Percentiles rank a stretch among this genome's conserved stretches.
These are phyloP conservation scores for Rosa hybrid DNA, from an alignment of 331 rosid species.

Conservation along the genomic window DNA sequence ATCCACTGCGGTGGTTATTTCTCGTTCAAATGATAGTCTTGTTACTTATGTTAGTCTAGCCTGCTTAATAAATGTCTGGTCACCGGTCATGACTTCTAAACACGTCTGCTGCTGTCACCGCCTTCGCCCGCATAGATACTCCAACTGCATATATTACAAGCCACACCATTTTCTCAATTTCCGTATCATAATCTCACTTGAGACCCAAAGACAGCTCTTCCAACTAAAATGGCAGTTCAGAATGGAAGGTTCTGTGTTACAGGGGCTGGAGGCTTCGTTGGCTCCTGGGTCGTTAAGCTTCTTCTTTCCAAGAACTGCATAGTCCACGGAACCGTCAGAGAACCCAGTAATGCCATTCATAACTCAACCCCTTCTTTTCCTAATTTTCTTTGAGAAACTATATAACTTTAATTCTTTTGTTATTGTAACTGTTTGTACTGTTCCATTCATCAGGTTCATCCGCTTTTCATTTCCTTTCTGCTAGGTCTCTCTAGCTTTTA, in stretches of 20 bases:
- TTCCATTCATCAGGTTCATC: background rate
- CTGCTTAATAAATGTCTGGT: no score
- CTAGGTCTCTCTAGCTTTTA: background rate
- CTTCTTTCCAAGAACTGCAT: constrained; percentile 61
- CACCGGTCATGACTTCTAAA: no score
- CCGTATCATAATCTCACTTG: background rate
- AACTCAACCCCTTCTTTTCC: background rate
- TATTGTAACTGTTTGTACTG: background rate
- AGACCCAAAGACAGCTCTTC: background rate
- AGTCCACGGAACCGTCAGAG: constrained; percentile 72
- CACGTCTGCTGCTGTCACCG: no score
- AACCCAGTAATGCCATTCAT: constrained; percentile 38
- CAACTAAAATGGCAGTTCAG: background rate
- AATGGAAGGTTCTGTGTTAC: constrained; percentile 58
- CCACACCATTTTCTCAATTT: background rate
- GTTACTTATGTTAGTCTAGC: no score
- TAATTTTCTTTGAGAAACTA: background rate
- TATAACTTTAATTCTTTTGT: background rate
- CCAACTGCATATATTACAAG: no score
- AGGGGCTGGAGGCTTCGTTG: constrained; percentile 81
- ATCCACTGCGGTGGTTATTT: no score
- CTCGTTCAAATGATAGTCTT: no score
- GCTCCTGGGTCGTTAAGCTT: constrained; percentile 65
- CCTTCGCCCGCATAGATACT: no score
- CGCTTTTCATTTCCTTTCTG: background rate